Base-by-base conservation (phyloP, 2,329 filamentous ascomycete genomes). In the Mariannaea sp. region DNA sequence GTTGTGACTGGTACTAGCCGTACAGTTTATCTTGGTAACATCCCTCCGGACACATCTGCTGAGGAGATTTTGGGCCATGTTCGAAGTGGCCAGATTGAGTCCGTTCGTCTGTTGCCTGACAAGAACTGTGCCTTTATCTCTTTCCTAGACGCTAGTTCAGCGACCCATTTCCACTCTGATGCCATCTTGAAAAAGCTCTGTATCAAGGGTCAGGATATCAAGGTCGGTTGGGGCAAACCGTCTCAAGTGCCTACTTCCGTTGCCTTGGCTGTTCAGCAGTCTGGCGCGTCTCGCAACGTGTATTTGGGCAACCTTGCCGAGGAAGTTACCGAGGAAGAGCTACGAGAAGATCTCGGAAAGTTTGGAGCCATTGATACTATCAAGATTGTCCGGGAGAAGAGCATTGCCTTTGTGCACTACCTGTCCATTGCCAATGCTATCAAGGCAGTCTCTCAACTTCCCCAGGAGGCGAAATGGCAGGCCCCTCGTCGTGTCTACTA, bases 41-140 rank as follows among this genome's bases (percentile, higher is more conserved):
- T 99, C 55, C 94, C 94, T n/a, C 90, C 92, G 20, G 94, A 99
- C 77, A 99, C 94, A 7, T 87, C 90, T 43, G 93, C 94, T 7
- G 94, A 99, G 76, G 94, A 99, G 76, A 96, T 99, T 60, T 79
- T 99, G 50, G 89, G 92, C 60, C 94, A 99, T 69, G 94, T 99
- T 55, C 86, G 94, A 60, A 97, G 94, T 73, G 94, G 94, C 19
- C 94, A 97, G 72, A 97, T 99, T 67, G 94, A 99, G 78, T 97
- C 94, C n/a, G 94, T 99, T 47, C 89, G 94, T 65, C 83, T 99
- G 61, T 81, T 99, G 49, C 91, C 93, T 19, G 94, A 99, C 77
- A 99, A 97, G 90, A 99, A 97, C 81, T 99, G 94, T 70, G 94
- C 94, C 53, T 99, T 99, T 80, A 97, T 99, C 71, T 99, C 94